Conservation (phyloP, 2,329 filamentous ascomycete genomes). For the Fusarium falciforme region DNA sequence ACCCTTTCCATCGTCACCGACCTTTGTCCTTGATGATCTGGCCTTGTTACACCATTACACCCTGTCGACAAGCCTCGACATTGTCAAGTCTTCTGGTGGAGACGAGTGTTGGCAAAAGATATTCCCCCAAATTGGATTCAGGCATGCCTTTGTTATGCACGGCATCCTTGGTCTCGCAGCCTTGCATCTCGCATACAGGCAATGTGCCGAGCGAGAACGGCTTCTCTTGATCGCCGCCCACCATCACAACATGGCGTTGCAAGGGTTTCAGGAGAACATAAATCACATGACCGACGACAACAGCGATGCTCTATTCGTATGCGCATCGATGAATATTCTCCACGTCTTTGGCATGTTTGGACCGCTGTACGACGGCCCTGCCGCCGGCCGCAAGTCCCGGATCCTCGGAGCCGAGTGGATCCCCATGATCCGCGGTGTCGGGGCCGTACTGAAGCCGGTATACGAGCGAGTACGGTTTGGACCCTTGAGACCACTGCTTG, state of each 20-base stretch:
- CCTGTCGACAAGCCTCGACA: neutral
- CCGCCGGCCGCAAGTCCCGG: neutral
- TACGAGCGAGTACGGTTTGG: neutral
- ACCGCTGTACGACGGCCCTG: neutral
- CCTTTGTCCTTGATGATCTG: neutral
- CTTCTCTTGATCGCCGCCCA: neutral
- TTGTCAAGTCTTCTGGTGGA: neutral
- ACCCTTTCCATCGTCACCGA: neutral
- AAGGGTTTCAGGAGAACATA: neutral
- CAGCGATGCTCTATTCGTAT: neutral
- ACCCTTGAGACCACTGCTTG: neutral
- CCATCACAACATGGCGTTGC: neutral
- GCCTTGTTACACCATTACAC: neutral
- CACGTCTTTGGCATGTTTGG: neutral
- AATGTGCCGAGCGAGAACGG: neutral
- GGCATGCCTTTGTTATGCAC: neutral
- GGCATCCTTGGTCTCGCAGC: neutral
- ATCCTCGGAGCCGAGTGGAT: neutral
- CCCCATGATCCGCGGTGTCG: neutral
- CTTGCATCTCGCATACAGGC: neutral
- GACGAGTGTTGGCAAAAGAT: neutral
- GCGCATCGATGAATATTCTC: neutral
- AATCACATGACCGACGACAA: neutral
- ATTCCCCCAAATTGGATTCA: neutral
- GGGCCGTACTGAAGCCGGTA: neutral